These are phyloP conservation scores for Daphne laureola DNA, from an alignment of 441 rosid genomes.

Conservation along the genomic window DNA sequence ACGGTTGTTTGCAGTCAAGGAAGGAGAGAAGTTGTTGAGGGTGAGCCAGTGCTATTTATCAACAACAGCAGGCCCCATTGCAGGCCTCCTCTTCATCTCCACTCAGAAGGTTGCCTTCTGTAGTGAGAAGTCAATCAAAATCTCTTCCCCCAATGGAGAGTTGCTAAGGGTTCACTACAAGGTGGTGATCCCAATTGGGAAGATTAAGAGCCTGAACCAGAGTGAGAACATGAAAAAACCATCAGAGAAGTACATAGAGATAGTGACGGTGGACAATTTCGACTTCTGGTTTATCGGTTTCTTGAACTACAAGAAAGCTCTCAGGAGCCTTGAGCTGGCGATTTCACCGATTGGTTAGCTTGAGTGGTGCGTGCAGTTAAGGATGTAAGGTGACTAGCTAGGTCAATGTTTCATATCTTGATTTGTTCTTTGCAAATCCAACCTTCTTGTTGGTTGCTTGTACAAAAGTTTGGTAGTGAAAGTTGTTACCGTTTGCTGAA, in stretches of 20 bases:
- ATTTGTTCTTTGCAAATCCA: no score
- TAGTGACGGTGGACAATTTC: constrained; percentile 46
- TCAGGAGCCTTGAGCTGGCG: constrained; percentile 31
- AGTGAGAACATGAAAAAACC: constrained; percentile 51
- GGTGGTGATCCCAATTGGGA: constrained; percentile 47
- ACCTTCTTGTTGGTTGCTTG: no score
- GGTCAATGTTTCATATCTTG: no score
- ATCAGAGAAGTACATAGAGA: constrained; percentile 55
- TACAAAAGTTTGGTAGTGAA: no score
- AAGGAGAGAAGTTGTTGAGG: constrained; percentile 39
- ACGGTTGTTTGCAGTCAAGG: constrained; percentile 32
- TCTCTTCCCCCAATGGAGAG: constrained; percentile 42
- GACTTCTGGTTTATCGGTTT: constrained; percentile 91
- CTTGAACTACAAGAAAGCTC: constrained; percentile 51
- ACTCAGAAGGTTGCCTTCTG: constrained; percentile 49
- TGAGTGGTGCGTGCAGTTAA: no score
- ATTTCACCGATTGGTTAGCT: not conserved
- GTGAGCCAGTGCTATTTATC: constrained; percentile 51
- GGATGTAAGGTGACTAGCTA: no score
- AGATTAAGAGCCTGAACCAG: constrained; percentile 39
- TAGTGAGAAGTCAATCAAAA: constrained; percentile 50
- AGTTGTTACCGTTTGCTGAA: no score
- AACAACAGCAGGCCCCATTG: constrained; percentile 55
- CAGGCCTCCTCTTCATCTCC: constrained; percentile 57
- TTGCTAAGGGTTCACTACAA: constrained; percentile 40